phyloP scores from a whole-genome alignment of 495 filamentous ascomycete species.

The Penicillium alfredii region DNA sequence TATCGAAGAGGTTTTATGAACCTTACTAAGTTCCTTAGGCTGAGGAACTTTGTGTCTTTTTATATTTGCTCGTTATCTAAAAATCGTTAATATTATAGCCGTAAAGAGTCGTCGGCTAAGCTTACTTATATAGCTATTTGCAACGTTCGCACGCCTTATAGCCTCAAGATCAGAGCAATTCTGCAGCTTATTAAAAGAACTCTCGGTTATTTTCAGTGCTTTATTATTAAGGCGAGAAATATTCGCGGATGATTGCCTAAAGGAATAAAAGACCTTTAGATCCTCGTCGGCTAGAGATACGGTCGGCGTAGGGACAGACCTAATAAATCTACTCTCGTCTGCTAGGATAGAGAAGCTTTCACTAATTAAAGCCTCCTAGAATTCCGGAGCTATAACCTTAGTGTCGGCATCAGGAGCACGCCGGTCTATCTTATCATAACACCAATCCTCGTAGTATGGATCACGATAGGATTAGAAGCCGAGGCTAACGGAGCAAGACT shows the following conservation, averaged over 20 bases:
- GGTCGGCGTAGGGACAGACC: too few species aligned
- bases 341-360: too few species aligned
- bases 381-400: too few species aligned
- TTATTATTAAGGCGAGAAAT: slow-evolving; percentile 1
- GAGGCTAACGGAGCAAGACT: too few species aligned
- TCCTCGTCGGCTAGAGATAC: slow-evolving; percentile 2
- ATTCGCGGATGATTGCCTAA: too few species aligned
- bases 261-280: slow-evolving; percentile 1
- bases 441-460: too few species aligned
- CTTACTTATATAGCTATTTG: slow-evolving; percentile 2
- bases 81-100: slow-evolving; percentile 1
- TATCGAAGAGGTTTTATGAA: neutral
- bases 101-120: slow-evolving; percentile 1
- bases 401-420: too few species aligned
- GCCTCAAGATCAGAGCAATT: neutral
- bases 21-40: neutral
- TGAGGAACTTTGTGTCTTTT: neutral
- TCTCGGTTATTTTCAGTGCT: slow-evolving; percentile 3
- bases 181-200: slow-evolving; percentile 3
- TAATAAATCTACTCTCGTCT: too few species aligned
- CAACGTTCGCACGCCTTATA: slow-evolving; percentile 1
- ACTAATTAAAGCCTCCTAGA: too few species aligned
- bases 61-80: slow-evolving; percentile 3
- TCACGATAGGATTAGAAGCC: too few species aligned
- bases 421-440: too few species aligned